These are phyloP conservation scores for Diplodia corticola DNA, from an alignment of 2,329 filamentous ascomycete genomes.

Conservation along the genomic window DNA sequence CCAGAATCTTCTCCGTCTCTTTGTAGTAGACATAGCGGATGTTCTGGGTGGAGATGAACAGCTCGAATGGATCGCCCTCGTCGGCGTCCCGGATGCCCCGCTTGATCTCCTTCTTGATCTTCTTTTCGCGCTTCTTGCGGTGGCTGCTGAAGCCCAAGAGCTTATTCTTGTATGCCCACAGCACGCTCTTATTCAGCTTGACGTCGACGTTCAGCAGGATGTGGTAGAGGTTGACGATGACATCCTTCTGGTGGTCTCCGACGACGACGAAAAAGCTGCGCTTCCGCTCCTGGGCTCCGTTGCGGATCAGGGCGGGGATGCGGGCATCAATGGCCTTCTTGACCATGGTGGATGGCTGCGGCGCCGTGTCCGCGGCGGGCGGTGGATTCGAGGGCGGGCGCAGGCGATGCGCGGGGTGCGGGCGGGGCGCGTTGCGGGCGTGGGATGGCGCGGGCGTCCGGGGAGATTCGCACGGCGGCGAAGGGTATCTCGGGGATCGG, in stretches of 20 bases:
- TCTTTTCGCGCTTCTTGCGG: slow-evolving; percentile 95
- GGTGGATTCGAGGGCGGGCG: not conserved
- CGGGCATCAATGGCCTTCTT: slow-evolving; percentile 35
- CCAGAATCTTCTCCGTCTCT: slow-evolving; percentile 97
- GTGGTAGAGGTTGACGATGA: slow-evolving; percentile 91
- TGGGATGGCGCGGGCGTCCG: not conserved
- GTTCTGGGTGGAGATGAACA: slow-evolving; percentile 94
- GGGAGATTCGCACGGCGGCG: not conserved
- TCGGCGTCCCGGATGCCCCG: slow-evolving; percentile 90
- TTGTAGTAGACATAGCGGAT: slow-evolving; percentile 99
- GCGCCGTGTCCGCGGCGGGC: slow-evolving; percentile 20
- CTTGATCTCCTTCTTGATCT: slow-evolving; percentile 98
- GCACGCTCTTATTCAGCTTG: slow-evolving; percentile 91
- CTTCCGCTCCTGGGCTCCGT: slow-evolving; percentile 73
- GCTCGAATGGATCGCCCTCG: slow-evolving; percentile 90
- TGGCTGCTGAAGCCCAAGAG: slow-evolving; percentile 90
- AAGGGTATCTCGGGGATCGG: not conserved
- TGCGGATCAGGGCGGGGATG: slow-evolving; percentile 44
- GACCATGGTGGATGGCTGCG: slow-evolving; percentile 22
- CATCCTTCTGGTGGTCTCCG: slow-evolving; percentile 91
- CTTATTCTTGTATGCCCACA: slow-evolving; percentile 99
- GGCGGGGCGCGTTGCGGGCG: not conserved
- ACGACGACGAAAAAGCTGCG: slow-evolving; percentile 97
- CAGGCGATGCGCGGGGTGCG: not conserved
- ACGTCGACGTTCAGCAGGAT: slow-evolving; percentile 89